phyloP scores from a whole-genome alignment of 2,329 filamentous ascomycete genomes.

The Talaromyces sp. region DNA sequence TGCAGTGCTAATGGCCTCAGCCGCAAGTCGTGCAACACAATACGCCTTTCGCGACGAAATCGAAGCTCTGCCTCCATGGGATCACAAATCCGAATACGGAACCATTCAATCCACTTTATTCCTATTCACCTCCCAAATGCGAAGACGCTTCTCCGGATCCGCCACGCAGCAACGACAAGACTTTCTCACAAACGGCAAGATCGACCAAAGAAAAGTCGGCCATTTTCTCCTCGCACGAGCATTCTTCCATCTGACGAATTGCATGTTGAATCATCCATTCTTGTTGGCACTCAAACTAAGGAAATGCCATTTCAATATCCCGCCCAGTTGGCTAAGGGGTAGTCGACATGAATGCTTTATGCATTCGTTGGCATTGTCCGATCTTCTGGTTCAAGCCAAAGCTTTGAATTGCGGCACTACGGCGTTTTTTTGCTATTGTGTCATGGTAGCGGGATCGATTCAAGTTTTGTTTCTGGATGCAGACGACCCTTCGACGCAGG shows the following conservation, averaged over 20 bases:
- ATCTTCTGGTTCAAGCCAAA: slow-evolving; percentile 25
- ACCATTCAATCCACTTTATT: not conserved
- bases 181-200: slow-evolving; percentile 18
- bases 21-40: not conserved
- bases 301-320: not conserved
- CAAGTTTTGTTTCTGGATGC: slow-evolving; percentile 19
- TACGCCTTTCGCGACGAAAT: not conserved
- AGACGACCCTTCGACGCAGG: not conserved
- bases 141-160: not conserved
- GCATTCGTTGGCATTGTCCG: slow-evolving; percentile 23
- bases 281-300: slow-evolving; percentile 21
- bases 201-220: slow-evolving; percentile 8
- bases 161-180: not conserved
- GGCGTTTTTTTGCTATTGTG: slow-evolving; percentile 26
- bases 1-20: not conserved
- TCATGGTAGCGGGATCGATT: slow-evolving; percentile 25
- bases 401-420: slow-evolving; percentile 24
- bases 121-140: not conserved
- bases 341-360: not conserved
- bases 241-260: slow-evolving; percentile 24
- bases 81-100: not conserved
- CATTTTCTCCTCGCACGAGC: slow-evolving; percentile 25
- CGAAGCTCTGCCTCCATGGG: not conserved
- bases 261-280: slow-evolving; percentile 26
- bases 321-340: not conserved